phyloP scores from a whole-genome alignment of 208 protist species.

The Herpetomonas muscarum region DNA sequence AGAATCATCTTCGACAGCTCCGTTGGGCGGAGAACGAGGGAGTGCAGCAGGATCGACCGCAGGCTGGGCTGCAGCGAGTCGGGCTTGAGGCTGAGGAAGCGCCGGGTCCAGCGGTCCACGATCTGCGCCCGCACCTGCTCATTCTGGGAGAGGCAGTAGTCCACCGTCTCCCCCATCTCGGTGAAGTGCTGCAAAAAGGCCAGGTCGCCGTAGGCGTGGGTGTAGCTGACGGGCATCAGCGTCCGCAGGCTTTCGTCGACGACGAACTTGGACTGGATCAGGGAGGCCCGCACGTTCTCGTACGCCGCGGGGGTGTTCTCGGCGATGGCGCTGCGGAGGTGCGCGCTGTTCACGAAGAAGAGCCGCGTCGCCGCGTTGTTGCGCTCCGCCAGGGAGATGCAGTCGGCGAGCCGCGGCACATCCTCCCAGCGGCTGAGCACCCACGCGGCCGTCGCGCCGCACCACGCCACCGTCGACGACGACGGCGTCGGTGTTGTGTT shows the following conservation, averaged over 20 bases:
- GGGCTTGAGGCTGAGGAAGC: constrained; percentile 84
- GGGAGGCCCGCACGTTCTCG: constrained; percentile 38
- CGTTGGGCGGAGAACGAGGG: constrained; percentile 89
- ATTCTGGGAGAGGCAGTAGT: constrained; percentile 56
- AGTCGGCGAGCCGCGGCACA: constrained; percentile 66
- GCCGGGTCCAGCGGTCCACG: constrained; percentile 69
- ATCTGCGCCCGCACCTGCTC: constrained; percentile 59
- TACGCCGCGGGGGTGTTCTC: constrained; percentile 24
- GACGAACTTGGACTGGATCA: constrained; percentile 66
- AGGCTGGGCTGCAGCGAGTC: constrained; percentile 92
- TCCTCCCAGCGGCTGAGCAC: constrained; percentile 80
- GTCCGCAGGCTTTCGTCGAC: constrained; percentile 85
- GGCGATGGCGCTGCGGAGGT: constrained; percentile 42
- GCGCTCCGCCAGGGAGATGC: constrained; percentile 60
- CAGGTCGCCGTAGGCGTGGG: constrained; percentile 94
- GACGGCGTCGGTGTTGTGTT: constrained; percentile 1
- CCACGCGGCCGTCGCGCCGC: constrained; percentile 82
- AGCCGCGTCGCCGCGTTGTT: constrained; percentile 56
- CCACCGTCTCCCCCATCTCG: constrained; percentile 98
- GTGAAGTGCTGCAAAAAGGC: constrained; percentile 97
- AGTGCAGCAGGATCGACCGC: constrained; percentile 95
- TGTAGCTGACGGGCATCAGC: constrained; percentile 84
- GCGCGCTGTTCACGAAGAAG: constrained; percentile 72
- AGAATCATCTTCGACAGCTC: constrained; percentile 96
- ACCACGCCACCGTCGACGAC: constrained; percentile 67